Percentiles rank a stretch among this genome's conserved stretches.
phyloP scores from a whole-genome alignment of 129 eudicot species.

The Silybum marianum region DNA sequence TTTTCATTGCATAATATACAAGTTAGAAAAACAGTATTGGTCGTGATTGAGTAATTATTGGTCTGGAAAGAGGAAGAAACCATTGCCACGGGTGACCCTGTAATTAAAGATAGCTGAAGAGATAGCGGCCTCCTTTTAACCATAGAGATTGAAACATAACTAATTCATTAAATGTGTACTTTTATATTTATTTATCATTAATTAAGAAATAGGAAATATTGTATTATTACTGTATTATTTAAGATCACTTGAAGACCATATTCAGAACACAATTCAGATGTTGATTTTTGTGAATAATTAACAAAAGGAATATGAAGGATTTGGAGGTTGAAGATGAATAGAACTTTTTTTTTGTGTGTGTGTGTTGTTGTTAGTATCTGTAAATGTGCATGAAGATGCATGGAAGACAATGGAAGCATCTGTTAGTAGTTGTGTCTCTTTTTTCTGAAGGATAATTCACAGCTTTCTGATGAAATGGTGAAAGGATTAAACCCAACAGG shows the following conservation, averaged over 20 bases:
- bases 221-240: background rate
- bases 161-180: background rate
- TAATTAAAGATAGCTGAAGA: slow-evolving; percentile 14
- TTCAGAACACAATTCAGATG: background rate
- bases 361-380: too few relatives aligned
- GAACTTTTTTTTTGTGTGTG: background rate
- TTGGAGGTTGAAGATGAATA: slow-evolving; percentile 17
- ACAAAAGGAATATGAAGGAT: slow-evolving; percentile 35
- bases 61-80: slow-evolving; percentile 12
- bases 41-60: background rate
- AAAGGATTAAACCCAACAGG: slow-evolving; percentile 9
- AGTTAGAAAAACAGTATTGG: background rate
- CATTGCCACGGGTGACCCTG: slow-evolving; percentile 24
- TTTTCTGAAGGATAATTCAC: slow-evolving; percentile 44
- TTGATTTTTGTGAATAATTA: slow-evolving; percentile 24
- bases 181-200: background rate
- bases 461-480: slow-evolving; percentile 31
- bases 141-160: slow-evolving; percentile 12
- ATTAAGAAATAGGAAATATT: too few relatives aligned
- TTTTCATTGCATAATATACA: background rate
- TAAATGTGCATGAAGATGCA: slow-evolving; percentile 39
- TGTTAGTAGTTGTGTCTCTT: slow-evolving; percentile 26
- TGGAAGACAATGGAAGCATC: slow-evolving; percentile 40
- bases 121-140: slow-evolving; percentile 25
- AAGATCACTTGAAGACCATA: background rate